Evolutionary conservation across 2,329 filamentous ascomycete genomes (phyloP), one percentile per base, ranked within the genome.

Genomic region (Aspergillus phoenicis): DNA sequence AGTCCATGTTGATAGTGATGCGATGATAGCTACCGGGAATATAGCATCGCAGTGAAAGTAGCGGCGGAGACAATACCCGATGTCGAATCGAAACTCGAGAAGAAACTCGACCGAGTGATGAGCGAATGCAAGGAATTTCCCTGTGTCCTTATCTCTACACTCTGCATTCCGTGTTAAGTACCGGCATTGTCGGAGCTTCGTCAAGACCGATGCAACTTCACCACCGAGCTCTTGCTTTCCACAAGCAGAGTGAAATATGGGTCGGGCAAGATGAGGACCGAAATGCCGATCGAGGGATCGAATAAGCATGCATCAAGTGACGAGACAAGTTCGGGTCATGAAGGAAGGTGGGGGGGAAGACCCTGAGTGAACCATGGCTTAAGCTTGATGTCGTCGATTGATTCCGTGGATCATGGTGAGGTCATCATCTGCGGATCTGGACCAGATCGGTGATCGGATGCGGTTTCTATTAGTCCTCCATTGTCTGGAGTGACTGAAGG

Each of bases 361-460:
- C 53, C 53, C 53, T 45, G 41, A 28, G 6, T 47, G 41, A 22
- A 47, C 43, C 26, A 15, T 56, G 53, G 53, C 10, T 15, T 15
- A 41, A 47, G 33, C 45, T 39, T 30, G 38, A 24, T 45, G 26
- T 33, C 15, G 26, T 47, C 10, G 39, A n/a, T 41, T n/a, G 41
- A n/a, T 45, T 28, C 41, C 41, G 53, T 17, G 39, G 41, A 56
- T 30, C 53, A 47, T 56, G 24, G 41, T 56, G 53, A 56, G 28
- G 53, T 56, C 53, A 56, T 56, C 53, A 56, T 56, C 53, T 55
- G 26, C n/a, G 38, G 24, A 17, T 24, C n/a, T 28, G 22, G 52
- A 20, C 28, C 52, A 4, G 15, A 22, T 28, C 45, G 22, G 47
- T 20, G n/a, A 51, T 28, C 47, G 47, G n/a, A 30, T 51, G 24